These are phyloP conservation scores for Phytophthora syringae DNA, from an alignment of 352 stramenopile species.

Conservation along the genomic window DNA sequence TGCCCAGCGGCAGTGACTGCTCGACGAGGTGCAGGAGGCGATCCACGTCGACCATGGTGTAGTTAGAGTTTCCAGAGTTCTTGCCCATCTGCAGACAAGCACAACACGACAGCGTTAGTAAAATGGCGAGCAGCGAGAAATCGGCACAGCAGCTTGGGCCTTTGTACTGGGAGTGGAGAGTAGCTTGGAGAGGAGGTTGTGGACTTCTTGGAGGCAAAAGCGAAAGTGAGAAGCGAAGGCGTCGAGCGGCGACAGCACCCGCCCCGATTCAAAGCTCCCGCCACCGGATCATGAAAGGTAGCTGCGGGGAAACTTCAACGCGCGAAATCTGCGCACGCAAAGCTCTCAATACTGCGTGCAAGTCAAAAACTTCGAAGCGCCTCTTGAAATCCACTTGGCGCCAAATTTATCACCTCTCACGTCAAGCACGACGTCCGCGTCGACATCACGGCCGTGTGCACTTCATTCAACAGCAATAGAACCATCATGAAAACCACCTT, in stretches of 20 bases:
- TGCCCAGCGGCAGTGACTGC: not conserved
- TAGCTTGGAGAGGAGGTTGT: not conserved
- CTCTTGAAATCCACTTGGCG: not conserved
- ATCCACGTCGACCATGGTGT: not conserved
- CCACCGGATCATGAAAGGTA: not conserved
- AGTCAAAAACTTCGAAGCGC: conserved; percentile 3
- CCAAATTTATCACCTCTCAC: not conserved
- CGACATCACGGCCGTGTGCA: not conserved
- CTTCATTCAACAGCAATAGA: not conserved
- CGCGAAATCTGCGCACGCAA: conserved; percentile 11
- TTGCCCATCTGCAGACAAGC: conserved; percentile 8
- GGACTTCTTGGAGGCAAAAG: not conserved
- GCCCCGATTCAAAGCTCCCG: not conserved
- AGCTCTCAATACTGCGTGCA: not conserved
- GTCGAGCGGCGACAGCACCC: too few relatives aligned
- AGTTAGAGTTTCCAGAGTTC: conserved; percentile 5
- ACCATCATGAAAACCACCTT: not conserved
- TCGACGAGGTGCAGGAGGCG: not conserved
- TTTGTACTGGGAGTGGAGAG: not conserved
- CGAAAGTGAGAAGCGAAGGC: too few relatives aligned
- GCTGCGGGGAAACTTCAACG: conserved; percentile 5
- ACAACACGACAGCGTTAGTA: not conserved
- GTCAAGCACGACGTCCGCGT: not conserved
- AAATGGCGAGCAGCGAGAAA: not conserved
- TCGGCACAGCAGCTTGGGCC: not conserved